Evolutionary conservation across 257 asterid species (phyloP).

Genomic region (Petrea volubilis): DNA sequence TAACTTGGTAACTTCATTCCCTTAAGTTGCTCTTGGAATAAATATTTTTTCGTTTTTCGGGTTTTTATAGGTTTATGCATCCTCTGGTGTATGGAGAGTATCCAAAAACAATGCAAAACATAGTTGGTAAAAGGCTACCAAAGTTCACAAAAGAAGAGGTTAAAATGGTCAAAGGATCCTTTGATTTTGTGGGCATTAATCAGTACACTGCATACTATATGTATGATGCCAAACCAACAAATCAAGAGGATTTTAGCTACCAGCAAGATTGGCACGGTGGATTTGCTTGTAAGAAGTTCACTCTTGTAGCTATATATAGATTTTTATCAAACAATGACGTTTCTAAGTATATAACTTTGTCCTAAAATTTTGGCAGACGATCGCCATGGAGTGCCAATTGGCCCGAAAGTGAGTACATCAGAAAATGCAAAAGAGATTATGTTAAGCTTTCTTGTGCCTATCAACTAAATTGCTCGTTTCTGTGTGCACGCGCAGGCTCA

Average conservation of each 20-base stretch:
- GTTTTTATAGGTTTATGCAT: conserved; percentile 71
- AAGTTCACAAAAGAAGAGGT: conserved; percentile 68
- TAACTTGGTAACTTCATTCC: too few species aligned
- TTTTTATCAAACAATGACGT: background rate
- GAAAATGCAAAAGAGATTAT: background rate
- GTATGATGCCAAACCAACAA: conserved; percentile 46
- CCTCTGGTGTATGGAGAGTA: conserved; percentile 93
- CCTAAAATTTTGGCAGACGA: conserved; percentile 40
- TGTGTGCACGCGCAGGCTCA: conserved; percentile 46
- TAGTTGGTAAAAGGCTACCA: conserved; percentile 77
- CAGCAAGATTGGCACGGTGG: conserved; percentile 85
- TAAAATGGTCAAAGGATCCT: conserved; percentile 78
- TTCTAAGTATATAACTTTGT: background rate
- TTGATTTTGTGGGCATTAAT: conserved; percentile 81
- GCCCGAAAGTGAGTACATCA: conserved; percentile 66
- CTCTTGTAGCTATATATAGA: background rate
- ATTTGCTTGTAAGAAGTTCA: conserved; percentile 63
- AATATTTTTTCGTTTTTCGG: background rate
- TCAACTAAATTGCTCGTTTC: background rate
- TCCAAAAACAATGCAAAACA: conserved; percentile 77
- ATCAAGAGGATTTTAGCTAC: conserved; percentile 51
- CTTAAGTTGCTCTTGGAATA: background rate
- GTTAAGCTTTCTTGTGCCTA: background rate
- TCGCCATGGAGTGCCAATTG: conserved; percentile 86
- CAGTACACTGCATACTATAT: conserved; percentile 87